Evolutionary conservation across 176 grass and related monocot species (phyloP).

Genomic region (Oryza officinalis): DNA sequence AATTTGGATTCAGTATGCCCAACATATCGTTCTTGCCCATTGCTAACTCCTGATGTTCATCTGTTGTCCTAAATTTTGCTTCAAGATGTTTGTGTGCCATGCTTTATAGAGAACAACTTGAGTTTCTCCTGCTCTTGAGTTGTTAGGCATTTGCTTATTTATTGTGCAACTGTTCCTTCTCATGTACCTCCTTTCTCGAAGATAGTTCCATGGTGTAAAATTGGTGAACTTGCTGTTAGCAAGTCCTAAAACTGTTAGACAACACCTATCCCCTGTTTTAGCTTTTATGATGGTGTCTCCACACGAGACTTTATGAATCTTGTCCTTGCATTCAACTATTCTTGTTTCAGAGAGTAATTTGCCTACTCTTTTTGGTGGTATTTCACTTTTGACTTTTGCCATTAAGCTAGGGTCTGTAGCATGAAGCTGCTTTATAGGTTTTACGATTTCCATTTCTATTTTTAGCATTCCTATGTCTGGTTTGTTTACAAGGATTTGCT

Average conservation of each 20-base stretch:
- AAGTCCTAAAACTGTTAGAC: background rate
- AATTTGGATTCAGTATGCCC: background rate
- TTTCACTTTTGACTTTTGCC: constrained; percentile 6
- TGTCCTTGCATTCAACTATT: constrained; percentile 1
- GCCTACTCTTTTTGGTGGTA: background rate
- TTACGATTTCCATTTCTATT: background rate
- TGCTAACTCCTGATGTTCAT: constrained; percentile 1
- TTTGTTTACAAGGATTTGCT: constrained; percentile 3
- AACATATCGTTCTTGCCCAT: background rate
- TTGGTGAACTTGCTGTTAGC: background rate
- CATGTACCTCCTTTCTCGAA: background rate
- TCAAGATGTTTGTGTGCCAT: constrained; percentile 18
- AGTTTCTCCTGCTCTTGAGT: constrained; percentile 6
- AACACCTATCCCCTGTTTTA: constrained; percentile 8
- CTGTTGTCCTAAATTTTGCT: background rate
- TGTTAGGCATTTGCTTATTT: background rate
- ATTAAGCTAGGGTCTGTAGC: constrained; percentile 20
- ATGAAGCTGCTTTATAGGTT: constrained; percentile 4
- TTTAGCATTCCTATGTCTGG: constrained; percentile 6
- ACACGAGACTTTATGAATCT: constrained; percentile 9
- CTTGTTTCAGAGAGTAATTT: background rate
- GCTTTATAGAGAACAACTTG: background rate
- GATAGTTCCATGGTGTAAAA: constrained; percentile 9
- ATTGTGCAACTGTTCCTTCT: background rate
- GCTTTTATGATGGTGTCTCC: constrained; percentile 6